Conservation (phyloP, 2,329 filamentous ascomycete genomes). For the Scopulariopsis brevicaulis region DNA sequence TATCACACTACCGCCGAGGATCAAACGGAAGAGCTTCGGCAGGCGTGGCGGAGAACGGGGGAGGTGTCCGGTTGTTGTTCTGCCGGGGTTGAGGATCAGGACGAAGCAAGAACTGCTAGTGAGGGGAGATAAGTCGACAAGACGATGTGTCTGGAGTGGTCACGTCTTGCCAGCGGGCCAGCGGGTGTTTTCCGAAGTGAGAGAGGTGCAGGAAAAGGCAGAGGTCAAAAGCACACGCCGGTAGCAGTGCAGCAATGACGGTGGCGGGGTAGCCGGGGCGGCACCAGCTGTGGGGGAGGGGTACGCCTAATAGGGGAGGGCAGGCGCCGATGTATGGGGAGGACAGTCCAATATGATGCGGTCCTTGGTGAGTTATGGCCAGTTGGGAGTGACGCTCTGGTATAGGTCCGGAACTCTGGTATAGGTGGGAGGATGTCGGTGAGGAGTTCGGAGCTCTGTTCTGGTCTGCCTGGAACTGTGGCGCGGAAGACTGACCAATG, state of each 20-base stretch:
- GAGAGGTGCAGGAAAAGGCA: slow-evolving; percentile 1
- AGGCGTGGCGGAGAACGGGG: not conserved
- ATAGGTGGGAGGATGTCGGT: not conserved
- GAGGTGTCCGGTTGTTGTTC: no score
- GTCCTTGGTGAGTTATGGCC: not conserved
- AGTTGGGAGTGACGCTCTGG: not conserved
- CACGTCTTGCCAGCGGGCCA: not conserved
- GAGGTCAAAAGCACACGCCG: not conserved
- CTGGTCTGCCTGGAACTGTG: no score
- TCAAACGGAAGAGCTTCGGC: not conserved
- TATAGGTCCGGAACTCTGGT: not conserved
- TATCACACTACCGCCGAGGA: not conserved
- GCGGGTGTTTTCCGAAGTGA: not conserved
- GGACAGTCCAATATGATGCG: not conserved
- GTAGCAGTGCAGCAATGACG: not conserved
- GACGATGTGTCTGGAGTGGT: not conserved
- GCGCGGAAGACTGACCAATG: no score
- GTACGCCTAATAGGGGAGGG: not conserved
- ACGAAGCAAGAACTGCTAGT: not conserved
- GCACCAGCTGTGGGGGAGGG: not conserved
- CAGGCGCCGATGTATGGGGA: not conserved
- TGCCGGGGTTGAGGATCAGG: not conserved
- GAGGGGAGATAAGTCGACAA: not conserved
- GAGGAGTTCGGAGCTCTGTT: not conserved
- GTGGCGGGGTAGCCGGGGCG: slow-evolving; percentile 2